These are phyloP conservation scores for Paecilomyces formosus DNA, from an alignment of 2,329 filamentous ascomycete genomes.

Conservation along the genomic window DNA sequence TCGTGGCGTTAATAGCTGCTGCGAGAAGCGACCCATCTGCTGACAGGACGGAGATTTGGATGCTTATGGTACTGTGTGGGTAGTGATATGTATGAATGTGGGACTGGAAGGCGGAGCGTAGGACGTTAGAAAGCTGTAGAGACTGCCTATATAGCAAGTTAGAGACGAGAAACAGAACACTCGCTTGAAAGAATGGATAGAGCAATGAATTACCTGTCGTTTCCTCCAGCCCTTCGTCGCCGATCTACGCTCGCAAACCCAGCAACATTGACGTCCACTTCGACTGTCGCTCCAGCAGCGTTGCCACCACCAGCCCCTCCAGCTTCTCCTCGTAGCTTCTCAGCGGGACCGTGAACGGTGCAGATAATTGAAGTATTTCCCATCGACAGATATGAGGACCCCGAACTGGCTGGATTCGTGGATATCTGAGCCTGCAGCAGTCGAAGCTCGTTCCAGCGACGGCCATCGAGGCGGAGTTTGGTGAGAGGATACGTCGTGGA, in stretches of 20 bases:
- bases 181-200: background rate
- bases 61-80: constrained; percentile 74
- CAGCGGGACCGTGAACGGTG: constrained; percentile 77
- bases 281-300: constrained; percentile 57
- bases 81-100: constrained; percentile 82
- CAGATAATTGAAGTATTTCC: constrained; percentile 97
- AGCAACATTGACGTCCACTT: constrained; percentile 75
- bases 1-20: constrained; percentile 82
- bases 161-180: background rate
- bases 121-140: constrained; percentile 54
- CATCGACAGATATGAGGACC: constrained; percentile 90
- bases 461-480: constrained; percentile 71
- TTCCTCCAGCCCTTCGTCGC: constrained; percentile 60
- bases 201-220: constrained; percentile 62
- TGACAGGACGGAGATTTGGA: constrained; percentile 79
- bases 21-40: constrained; percentile 88
- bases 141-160: constrained; percentile 52
- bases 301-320: constrained; percentile 37
- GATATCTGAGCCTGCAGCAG: constrained; percentile 81
- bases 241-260: constrained; percentile 84
- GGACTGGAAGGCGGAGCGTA: constrained; percentile 67
- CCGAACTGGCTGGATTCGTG: constrained; percentile 86
- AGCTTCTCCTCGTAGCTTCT: constrained; percentile 50
- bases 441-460: constrained; percentile 95
- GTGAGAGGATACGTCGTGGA: constrained; percentile 84